These are phyloP conservation scores for Salvia hispanica DNA, from an alignment of 257 asterid genomes.

Conservation along the genomic window DNA sequence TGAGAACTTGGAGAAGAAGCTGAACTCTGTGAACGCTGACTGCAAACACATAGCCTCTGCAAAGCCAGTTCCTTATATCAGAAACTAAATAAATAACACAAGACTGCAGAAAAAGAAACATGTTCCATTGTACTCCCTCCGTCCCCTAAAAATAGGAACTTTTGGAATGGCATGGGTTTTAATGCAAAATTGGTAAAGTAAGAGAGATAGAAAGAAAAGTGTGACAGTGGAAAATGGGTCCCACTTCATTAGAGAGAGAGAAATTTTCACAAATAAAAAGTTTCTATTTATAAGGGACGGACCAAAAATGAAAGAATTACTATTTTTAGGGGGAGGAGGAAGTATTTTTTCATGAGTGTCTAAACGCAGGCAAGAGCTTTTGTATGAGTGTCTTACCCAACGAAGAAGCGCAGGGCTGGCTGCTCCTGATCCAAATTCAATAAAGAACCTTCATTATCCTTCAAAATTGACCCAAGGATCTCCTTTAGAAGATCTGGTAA, in stretches of 20 bases:
- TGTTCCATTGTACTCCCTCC: neutral
- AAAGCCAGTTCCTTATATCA: slow-evolving; percentile 29
- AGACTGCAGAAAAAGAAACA: neutral
- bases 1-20: slow-evolving; percentile 97
- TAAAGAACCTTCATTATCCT: slow-evolving; percentile 94
- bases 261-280: too few species aligned
- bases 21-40: slow-evolving; percentile 99
- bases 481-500: slow-evolving; percentile 94
- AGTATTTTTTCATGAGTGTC: neutral
- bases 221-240: too few species aligned
- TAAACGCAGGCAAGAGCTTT: neutral
- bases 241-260: too few species aligned
- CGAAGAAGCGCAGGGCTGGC: slow-evolving; percentile 98
- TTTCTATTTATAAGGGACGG: too few species aligned
- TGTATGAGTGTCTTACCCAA: slow-evolving; percentile 66
- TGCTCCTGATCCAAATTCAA: slow-evolving; percentile 98
- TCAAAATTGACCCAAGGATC: slow-evolving; percentile 94
- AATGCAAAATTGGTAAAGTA: too few species aligned
- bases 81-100: slow-evolving; percentile 21
- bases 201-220: too few species aligned
- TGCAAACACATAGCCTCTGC: slow-evolving; percentile 97
- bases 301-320: too few species aligned
- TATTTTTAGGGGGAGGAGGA: too few species aligned
- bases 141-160: too few species aligned
- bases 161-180: too few species aligned